A percentile compares a stretch with the other conserved stretches of the same genome.
Evolutionary conservation across 2,329 filamentous ascomycete genomes (phyloP).

Genomic region (Elsinoe fawcettii): DNA sequence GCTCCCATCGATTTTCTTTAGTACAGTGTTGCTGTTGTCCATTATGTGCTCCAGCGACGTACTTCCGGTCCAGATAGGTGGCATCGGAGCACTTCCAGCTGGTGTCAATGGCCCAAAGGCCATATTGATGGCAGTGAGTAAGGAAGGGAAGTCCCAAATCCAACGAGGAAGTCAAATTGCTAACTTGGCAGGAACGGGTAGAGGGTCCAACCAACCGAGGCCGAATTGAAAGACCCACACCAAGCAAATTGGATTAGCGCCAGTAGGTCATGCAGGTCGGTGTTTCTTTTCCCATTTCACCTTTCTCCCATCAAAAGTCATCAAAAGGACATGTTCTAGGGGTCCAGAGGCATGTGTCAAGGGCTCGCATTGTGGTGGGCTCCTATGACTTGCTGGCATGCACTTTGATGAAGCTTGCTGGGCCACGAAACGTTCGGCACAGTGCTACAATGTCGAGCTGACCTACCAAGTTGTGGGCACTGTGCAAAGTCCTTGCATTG

Average conservation of each 20-base stretch:
- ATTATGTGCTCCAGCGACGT: not conserved
- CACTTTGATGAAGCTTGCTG: no score
- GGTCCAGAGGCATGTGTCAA: no score
- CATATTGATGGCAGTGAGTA: not conserved
- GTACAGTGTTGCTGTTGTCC: not conserved
- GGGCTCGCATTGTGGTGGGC: no score
- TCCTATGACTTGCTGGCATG: no score
- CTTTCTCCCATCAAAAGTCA: not conserved
- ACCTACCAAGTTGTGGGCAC: no score
- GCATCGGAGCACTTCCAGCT: not conserved
- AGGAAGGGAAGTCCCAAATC: not conserved
- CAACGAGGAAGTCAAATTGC: slow-evolving; percentile 1
- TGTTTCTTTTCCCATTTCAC: not conserved
- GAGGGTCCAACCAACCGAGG: not conserved
- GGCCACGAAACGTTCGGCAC: no score
- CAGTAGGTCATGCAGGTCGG: not conserved
- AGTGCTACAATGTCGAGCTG: no score
- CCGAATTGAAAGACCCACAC: not conserved
- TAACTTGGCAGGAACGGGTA: slow-evolving; percentile 1
- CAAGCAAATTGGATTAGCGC: not conserved
- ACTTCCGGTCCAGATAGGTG: not conserved
- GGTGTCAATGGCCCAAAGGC: not conserved
- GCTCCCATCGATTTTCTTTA: not conserved
- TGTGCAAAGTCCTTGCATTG: no score
- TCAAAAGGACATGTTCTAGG: not conserved